Percentiles rank a stretch among this genome's conserved stretches.
Conservation (phyloP, 148 eudicot species). For the Rhododendron ovatum region DNA sequence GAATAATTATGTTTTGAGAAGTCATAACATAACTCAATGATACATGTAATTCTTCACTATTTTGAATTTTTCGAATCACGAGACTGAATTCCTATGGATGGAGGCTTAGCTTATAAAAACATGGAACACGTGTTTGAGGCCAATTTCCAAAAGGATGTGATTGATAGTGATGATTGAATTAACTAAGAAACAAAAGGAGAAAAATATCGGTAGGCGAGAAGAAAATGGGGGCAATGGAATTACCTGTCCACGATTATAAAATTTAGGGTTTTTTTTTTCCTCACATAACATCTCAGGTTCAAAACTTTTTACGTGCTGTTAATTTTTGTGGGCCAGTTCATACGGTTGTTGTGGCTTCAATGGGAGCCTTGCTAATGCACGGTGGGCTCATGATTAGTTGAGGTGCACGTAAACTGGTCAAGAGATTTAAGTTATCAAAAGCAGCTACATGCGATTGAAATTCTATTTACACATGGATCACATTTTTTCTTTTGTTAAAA, state of each 20-base stretch:
- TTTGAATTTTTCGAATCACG: no score
- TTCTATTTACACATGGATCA: not conserved
- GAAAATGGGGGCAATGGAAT: not conserved
- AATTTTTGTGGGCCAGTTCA: not conserved
- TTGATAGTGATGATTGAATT: not conserved
- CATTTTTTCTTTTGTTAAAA: not conserved
- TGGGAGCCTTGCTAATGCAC: not conserved
- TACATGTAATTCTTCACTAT: no score
- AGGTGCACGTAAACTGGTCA: no score
- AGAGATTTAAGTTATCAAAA: not conserved
- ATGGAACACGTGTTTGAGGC: not conserved
- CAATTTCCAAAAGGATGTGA: not conserved
- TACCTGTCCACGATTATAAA: not conserved
- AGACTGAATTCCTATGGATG: not conserved
- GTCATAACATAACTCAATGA: no score
- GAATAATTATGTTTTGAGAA: no score
- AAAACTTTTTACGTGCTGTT: no score
- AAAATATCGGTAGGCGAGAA: not conserved
- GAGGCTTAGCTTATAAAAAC: not conserved
- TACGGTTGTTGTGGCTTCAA: no score
- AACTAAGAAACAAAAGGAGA: not conserved
- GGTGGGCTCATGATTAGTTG: no score
- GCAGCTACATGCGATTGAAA: not conserved
- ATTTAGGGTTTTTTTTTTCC: no score
- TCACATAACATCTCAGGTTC: no score